Evolutionary conservation across 2,329 filamentous ascomycete species (phyloP).

Genomic region (Penicillium sp.): DNA sequence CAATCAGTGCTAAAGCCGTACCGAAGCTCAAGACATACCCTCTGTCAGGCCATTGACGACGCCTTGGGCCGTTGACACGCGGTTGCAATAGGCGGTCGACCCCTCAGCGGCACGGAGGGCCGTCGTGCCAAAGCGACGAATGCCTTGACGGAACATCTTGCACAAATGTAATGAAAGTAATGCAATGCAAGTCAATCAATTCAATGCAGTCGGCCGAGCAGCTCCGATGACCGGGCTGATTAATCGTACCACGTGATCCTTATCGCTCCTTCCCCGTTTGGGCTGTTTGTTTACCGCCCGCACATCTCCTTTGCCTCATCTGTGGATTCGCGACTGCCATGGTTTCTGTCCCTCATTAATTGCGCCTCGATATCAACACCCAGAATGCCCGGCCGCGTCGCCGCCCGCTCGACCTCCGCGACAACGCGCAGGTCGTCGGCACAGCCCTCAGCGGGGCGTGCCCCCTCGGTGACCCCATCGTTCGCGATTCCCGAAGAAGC

Average conservation of each 20-base stretch:
- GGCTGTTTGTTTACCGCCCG: conserved; percentile 41
- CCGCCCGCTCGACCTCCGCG: conserved; percentile 38
- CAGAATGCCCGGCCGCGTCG: conserved; percentile 42
- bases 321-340: conserved; percentile 19
- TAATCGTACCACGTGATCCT: conserved; percentile 30
- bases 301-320: conserved; percentile 18
- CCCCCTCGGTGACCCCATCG: conserved; percentile 48
- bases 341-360: conserved; percentile 19
- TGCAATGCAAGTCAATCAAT: neutral
- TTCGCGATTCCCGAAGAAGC: conserved; percentile 63
- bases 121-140: conserved; percentile 65
- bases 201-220: conserved; percentile 4
- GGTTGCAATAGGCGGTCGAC: conserved; percentile 61
- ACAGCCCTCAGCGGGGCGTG: conserved; percentile 81
- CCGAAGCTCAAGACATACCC: conserved; percentile 54
- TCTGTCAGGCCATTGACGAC: conserved; percentile 74
- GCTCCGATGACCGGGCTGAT: conserved; percentile 12
- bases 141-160: conserved; percentile 67
- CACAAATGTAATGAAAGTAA: conserved; percentile 9
- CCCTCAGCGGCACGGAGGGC: conserved; percentile 55
- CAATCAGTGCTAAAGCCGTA: neutral
- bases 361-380: conserved; percentile 15
- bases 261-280: conserved; percentile 37
- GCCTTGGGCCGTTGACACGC: conserved; percentile 76
- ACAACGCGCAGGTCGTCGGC: conserved; percentile 41